Evolutionary conservation across 2,329 filamentous ascomycete species (phyloP), one percentile per base, ranked within the genome.

Genomic region (Arthroderma sp.): DNA sequence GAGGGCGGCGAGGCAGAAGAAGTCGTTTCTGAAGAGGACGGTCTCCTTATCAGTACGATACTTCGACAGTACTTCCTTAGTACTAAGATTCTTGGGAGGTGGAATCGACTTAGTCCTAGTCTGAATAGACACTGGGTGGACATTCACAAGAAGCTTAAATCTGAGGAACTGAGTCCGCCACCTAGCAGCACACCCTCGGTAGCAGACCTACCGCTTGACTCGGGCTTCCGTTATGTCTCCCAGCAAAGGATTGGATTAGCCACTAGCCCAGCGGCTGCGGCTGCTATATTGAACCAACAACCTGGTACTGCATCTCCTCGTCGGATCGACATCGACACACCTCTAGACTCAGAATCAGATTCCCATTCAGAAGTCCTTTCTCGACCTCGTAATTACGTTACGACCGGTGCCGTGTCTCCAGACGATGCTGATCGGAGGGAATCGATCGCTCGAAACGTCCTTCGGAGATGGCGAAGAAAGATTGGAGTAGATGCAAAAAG

Each of bases 1-100:
- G 85, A 88, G 69, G 90, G 90, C 25, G 89, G 89, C 15, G 73
- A 79, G 2, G 86, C 85, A 1, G 83, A 89, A 63, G 87, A 91
- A 67, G 74, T 95, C 15, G 84, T 95, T 4, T 84, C 83, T 31
- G 89, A 95, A 66, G 90, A 96, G 68, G 91, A 87, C 63, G 91
- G 90, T 2, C 84, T 94, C 15, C 77, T 95, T 57, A 88, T 95
- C 64, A 90, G 86, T 53, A 88, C 87, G 66, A 84, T 96, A 69
- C 77, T 96, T 19, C 82, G 90, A 11, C 90, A 95, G 68, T 95
- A 95, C 71, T 95, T 95, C 71, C 86, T 95, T 79, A 87, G 84
- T 5, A 77, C 95, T 44, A 87, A 88, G 57, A 85, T 91, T 0
- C 74, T 95, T 25, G 87, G 88, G 17, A 82, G 82, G 65, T 95